These are phyloP conservation scores for Calonectria pauciramosa DNA, from an alignment of 2,329 filamentous ascomycete genomes.

Conservation along the genomic window DNA sequence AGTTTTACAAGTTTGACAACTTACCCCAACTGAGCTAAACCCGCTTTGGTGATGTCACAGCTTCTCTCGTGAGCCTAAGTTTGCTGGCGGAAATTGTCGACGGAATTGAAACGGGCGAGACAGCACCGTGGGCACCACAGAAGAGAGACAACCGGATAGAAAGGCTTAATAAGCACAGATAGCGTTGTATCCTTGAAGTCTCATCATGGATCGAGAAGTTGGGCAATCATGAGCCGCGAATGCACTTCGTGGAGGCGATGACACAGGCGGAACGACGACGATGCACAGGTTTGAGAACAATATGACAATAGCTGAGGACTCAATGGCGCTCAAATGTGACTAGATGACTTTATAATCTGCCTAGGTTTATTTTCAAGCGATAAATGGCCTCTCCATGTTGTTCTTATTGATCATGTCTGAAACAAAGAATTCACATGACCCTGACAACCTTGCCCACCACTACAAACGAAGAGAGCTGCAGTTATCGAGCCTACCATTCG, in stretches of 20 bases:
- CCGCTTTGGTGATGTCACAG: neutral
- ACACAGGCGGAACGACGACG: neutral
- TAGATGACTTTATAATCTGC: too few species aligned
- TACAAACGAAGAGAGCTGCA: too few species aligned
- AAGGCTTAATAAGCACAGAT: neutral
- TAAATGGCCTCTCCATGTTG: too few species aligned
- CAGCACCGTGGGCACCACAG: neutral
- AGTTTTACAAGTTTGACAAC: neutral
- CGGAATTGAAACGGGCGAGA: neutral
- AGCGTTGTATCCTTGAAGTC: neutral
- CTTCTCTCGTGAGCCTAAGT: neutral
- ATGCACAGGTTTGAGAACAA: neutral
- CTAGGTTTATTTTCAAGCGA: too few species aligned
- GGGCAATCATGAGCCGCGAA: neutral
- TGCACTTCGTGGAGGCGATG: neutral
- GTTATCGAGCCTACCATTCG: too few species aligned
- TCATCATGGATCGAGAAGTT: neutral
- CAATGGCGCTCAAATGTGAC: neutral
- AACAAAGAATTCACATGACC: too few species aligned
- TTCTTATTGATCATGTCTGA: too few species aligned
- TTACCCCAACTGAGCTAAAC: slow-evolving; percentile 10
- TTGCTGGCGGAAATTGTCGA: neutral
- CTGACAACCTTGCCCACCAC: too few species aligned
- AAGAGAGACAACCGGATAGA: neutral
- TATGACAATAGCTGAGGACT: neutral